Conservation (phyloP, 495 filamentous ascomycete species). For the Talaromyces liani region DNA sequence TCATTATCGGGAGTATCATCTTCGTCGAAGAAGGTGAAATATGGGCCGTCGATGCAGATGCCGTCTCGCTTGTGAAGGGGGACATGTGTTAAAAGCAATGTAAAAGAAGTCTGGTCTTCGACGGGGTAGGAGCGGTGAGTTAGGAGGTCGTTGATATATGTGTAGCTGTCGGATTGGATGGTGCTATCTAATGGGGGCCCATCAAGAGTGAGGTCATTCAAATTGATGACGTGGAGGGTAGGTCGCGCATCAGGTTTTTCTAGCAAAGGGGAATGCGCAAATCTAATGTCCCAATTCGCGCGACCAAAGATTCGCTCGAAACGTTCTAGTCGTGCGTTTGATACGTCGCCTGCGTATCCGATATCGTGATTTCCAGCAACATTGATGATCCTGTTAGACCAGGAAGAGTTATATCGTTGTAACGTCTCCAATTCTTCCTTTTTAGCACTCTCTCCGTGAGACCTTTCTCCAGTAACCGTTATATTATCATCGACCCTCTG, state of each 20-base stretch:
- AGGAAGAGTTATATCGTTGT: slow-evolving; percentile 46
- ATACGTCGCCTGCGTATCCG: slow-evolving; percentile 89
- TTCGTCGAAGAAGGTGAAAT: slow-evolving; percentile 60
- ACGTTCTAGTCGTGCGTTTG: slow-evolving; percentile 56
- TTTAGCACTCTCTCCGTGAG: slow-evolving; percentile 17
- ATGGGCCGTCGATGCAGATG: slow-evolving; percentile 76
- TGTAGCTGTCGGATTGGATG: slow-evolving; percentile 65
- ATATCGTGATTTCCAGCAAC: slow-evolving; percentile 93
- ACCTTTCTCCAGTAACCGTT: slow-evolving; percentile 21
- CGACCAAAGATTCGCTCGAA: slow-evolving; percentile 81
- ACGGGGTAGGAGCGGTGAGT: slow-evolving; percentile 54
- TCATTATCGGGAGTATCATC: slow-evolving; percentile 28
- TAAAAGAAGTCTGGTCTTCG: slow-evolving; percentile 58
- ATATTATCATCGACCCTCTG: slow-evolving; percentile 52
- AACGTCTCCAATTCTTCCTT: slow-evolving; percentile 42
- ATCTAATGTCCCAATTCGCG: slow-evolving; percentile 78
- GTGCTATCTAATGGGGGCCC: slow-evolving; percentile 65
- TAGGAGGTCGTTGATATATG: slow-evolving; percentile 68
- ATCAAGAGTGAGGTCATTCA: slow-evolving; percentile 91
- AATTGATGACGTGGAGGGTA: slow-evolving; percentile 67
- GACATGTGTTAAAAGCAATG: slow-evolving; percentile 83
- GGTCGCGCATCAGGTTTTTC: slow-evolving; percentile 25
- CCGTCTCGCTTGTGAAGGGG: slow-evolving; percentile 79
- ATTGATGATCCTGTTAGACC: slow-evolving; percentile 74
- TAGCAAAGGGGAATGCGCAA: slow-evolving; percentile 44